Base-by-base conservation (phyloP, 805 yeast genomes). In the Pichia nanzhaoensis region DNA sequence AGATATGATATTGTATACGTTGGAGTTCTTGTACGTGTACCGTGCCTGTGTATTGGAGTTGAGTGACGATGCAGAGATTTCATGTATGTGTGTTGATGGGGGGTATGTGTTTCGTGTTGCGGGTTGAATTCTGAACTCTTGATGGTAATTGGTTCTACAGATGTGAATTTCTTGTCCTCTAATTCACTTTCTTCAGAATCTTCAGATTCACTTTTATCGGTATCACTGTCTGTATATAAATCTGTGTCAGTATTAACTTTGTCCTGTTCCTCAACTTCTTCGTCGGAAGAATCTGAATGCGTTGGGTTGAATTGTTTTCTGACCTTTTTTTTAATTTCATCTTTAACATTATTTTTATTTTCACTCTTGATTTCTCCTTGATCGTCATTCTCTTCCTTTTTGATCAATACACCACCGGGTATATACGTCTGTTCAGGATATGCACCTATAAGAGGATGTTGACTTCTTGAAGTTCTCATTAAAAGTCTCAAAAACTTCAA, bases 381-480 rank as follows among this genome's bases (percentile, higher is more conserved):
- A n/a, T n/a, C n/a, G n/a, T n/a, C n/a, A n/a, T 19, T n/a, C 3
- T 20, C 42, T 8, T 31, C 20, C 9, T 31, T 34, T 6, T 9
- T 4, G 1, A 30, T 3, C 16, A 44, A 20, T n/a, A 46, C 10
- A 3, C 48, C 45, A 21, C 37, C 38, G 4, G 48, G 48, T 5
- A 41, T 39, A 21, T 41, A 46, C 13, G 16, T 27, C 34, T 46
- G 48, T 35, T 46, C 48, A 8, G 48, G 48, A 32, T 37, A 46
- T 3, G 37, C 42, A 24, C 48, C 48, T 6, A 18, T 17, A 13
- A 41, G 21, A 5, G 48, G 48, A 33, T 37, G 34, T 38, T 46
- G 48, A 35, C 33, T 37, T 37, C 45, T 38, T 14, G 48, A 46
- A 4, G 42, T 46, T 37, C 48, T 41, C 35, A 46, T 46, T 18